Base-by-base conservation (phyloP, 306 rosid species). In the Potentilla sterilis region DNA sequence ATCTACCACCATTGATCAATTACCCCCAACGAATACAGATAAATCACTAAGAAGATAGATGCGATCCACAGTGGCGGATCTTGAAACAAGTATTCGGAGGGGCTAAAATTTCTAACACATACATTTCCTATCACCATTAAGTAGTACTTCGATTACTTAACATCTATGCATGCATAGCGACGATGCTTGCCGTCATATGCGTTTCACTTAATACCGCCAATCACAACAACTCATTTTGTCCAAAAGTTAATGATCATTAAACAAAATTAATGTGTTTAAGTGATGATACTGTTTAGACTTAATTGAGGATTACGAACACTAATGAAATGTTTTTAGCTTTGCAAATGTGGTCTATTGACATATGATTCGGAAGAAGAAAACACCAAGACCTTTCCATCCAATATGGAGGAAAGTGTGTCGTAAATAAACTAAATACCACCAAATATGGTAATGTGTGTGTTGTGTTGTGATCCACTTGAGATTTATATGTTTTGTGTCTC, bases 381-480 rank as follows among this genome's bases (percentile, higher is more conserved):
- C 5, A 35, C 21, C 8, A 52, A n/a, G 13, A 72, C 24, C 11
- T 22, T 57, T 55, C 16, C 19, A 54, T 69, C n/a, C 59, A 19
- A 72, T 21, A 55, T 40, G 37, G 76, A 7, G 55, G 24, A 6
- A 52, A 57, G 6, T 49, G 65, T 76, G 51, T 54, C 22, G 65
- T 61, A 12, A 61, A 35, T 42, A 55, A n/a, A 59, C 5, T 47
- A 47, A 0, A 41, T 13, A 5, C 13, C 65, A 49, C 21, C 22
- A 4, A 22, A 34, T 24, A 2, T 70, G 48, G 24, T 16, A 71
- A 21, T 37, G 28, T 40, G 19, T 41, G 35, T 52, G 52, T 5
- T 47, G 73, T 22, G 64, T 69, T 83, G 87, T 88, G 78, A 83
- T 89, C 91, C 89, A 69, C 94, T 80, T 80, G 70, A 87, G 88